Evolutionary conservation across 208 protist species (phyloP), one percentile per base, ranked within the genome.

Genomic region (Leishmania major): DNA sequence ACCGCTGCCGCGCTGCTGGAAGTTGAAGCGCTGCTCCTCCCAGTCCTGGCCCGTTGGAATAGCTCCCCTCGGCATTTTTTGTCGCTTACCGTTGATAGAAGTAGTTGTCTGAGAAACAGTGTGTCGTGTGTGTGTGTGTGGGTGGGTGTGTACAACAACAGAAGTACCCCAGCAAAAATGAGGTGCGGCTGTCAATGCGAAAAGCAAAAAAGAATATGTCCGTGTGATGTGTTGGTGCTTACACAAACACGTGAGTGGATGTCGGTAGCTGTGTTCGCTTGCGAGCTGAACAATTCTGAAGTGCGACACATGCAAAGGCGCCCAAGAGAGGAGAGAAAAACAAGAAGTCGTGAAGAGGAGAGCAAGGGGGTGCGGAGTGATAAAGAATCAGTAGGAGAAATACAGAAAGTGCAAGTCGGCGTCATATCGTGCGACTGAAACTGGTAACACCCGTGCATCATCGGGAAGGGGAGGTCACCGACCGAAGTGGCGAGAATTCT

Each of bases 21-120:
- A 92, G 73, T 96, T 94, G 83, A 96, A 97, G 69, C 94, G 90
- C 89, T 98, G 95, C 64, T 94, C 93, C 80, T 94, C 92, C 94
- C 92, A 97, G 79, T 98, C 95, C 86, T 98, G 95, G 4, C 92
- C 94, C 17, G 88, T 89, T 11, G 87, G 86, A 66, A 91, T 87
- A 40, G 83, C 73, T 49, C 87, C 80, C 73, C 82, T 89, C 43
- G 89, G 88, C 90, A 95, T 74, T 74, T 25, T 55, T 37, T 0
- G 43, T 47, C 15, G 25, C 43, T 31, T 25, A 19, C 25, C 37
- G 13, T 73, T 73, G 40, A 73, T 43, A 51, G 5, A 62, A 77
- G 37, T n/a, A 31, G 55, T 17, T 47, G 60, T 80, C n/a, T 40
- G 47, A 43, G 49, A 47, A 25, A 28, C 11, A 47, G 10, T n/a